Percentiles rank a stretch among this genome's conserved stretches.
phyloP scores from a whole-genome alignment of 139 green algal genomes.

The Chlamydomonas sphaeroides region DNA sequence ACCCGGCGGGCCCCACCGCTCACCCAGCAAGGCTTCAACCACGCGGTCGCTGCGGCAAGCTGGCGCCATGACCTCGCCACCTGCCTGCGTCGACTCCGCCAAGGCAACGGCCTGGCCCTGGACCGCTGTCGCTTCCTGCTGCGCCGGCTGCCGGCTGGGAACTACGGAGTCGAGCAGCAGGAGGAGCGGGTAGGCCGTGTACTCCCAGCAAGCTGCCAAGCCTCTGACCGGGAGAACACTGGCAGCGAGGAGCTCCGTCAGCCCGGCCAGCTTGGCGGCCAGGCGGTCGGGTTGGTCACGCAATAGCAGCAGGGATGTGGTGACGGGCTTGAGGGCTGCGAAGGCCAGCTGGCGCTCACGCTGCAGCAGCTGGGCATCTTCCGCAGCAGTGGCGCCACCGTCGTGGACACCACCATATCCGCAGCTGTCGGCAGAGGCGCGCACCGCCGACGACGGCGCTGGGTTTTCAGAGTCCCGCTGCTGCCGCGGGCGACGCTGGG shows the following conservation, averaged over 20 bases:
- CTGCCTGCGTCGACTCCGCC: neutral
- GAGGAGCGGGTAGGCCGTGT: conserved; percentile 77
- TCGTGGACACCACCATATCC: no score
- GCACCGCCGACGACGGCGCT: neutral
- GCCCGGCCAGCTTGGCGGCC: conserved; percentile 26
- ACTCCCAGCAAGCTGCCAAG: conserved; percentile 71
- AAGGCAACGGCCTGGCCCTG: neutral
- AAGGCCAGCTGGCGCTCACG: conserved; percentile 54
- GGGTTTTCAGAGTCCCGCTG: no score
- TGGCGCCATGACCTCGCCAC: conserved; percentile 1
- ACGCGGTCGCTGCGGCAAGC: conserved; percentile 59
- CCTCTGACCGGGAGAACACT: conserved; percentile 33
- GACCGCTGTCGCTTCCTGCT: conserved; percentile 15
- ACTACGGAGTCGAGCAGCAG: conserved; percentile 68
- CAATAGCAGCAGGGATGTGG: conserved; percentile 65
- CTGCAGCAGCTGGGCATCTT: neutral
- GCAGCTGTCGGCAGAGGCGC: no score
- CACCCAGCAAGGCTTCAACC: conserved; percentile 61
- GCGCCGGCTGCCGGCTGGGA: neutral
- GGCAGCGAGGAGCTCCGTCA: conserved; percentile 10
- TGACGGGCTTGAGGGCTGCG: conserved; percentile 66
- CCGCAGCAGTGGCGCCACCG: neutral
- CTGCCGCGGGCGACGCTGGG: no score
- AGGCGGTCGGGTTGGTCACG: conserved; percentile 52
- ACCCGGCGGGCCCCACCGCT: conserved; percentile 10